Evolutionary conservation across 2,329 filamentous ascomycete genomes (phyloP).

Genomic region (Nectriaceae sp.): DNA sequence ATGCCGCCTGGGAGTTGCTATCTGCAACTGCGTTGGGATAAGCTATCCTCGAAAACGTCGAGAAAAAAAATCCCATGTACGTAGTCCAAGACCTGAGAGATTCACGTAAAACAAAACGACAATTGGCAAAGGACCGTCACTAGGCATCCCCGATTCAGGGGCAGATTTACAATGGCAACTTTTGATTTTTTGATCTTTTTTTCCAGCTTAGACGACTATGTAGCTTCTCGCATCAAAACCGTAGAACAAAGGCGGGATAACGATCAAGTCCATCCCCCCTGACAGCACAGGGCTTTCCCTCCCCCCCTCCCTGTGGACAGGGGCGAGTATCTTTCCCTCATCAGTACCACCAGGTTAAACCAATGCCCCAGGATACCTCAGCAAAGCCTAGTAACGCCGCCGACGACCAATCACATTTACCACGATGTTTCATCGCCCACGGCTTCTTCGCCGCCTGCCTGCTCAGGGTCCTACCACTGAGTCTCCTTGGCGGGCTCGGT

Average conservation of each 20-base stretch:
- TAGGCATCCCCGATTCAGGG: too few species aligned
- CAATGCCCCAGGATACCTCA: conserved; percentile 33
- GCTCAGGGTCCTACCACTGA: conserved; percentile 49
- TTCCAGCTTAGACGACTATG: conserved; percentile 26
- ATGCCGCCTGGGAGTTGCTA: too few species aligned
- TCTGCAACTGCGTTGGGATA: too few species aligned
- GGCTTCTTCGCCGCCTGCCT: conserved; percentile 1
- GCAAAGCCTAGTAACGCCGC: conserved; percentile 29
- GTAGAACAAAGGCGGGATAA: conserved; percentile 62
- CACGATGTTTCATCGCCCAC: conserved; percentile 9
- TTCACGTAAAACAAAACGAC: too few species aligned
- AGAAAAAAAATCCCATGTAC: too few species aligned
- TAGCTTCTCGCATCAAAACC: conserved; percentile 30
- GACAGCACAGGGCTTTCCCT: conserved; percentile 99
- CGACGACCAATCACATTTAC: conserved; percentile 28
- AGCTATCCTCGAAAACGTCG: too few species aligned
- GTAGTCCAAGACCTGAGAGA: too few species aligned
- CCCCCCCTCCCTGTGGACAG: conserved; percentile 42
- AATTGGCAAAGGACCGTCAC: too few species aligned
- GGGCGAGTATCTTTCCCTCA: conserved; percentile 98
- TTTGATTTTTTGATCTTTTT: conserved; percentile 22
- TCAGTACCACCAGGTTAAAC: conserved; percentile 76
- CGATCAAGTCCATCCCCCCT: conserved; percentile 86
- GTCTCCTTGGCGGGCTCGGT: conserved; percentile 57
- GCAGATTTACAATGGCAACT: conserved; percentile 10